Evolutionary conservation across 1,139 yeast species (phyloP).

Genomic region (Taphrina wiesneri): DNA sequence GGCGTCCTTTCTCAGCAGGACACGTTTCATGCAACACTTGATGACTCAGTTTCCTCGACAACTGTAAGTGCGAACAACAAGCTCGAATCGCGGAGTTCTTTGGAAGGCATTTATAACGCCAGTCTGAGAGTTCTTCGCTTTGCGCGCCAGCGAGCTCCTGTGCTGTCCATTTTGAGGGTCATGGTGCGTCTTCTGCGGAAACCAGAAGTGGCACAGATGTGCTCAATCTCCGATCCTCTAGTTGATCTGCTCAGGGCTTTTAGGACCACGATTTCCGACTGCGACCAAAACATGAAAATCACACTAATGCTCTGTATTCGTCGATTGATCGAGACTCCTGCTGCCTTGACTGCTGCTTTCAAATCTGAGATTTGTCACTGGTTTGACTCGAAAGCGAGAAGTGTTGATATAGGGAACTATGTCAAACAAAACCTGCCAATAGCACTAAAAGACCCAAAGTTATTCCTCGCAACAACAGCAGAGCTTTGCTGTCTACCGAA

Average conservation of each 20-base stretch:
- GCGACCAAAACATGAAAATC: constrained; percentile 45
- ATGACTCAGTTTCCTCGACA: background rate
- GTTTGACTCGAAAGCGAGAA: constrained; percentile 44
- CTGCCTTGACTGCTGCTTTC: constrained; percentile 55
- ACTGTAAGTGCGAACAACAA: background rate
- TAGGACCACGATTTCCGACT: constrained; percentile 42
- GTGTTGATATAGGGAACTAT: constrained; percentile 53
- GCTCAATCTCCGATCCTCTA: background rate
- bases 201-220: background rate
- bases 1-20: background rate
- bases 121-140: background rate
- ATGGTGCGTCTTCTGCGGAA: background rate
- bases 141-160: background rate
- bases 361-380: constrained; percentile 44
- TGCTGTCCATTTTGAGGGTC: background rate
- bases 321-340: constrained; percentile 66
- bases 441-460: constrained; percentile 60
- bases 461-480: constrained; percentile 58
- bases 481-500: constrained; percentile 48
- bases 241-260: constrained; percentile 44
- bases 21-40: too few relatives aligned
- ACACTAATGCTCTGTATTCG: constrained; percentile 55
- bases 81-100: background rate
- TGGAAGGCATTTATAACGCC: background rate
- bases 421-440: constrained; percentile 59